Evolutionary conservation across 2,329 filamentous ascomycete species (phyloP).

Genomic region (Graphilbum fragrans): DNA sequence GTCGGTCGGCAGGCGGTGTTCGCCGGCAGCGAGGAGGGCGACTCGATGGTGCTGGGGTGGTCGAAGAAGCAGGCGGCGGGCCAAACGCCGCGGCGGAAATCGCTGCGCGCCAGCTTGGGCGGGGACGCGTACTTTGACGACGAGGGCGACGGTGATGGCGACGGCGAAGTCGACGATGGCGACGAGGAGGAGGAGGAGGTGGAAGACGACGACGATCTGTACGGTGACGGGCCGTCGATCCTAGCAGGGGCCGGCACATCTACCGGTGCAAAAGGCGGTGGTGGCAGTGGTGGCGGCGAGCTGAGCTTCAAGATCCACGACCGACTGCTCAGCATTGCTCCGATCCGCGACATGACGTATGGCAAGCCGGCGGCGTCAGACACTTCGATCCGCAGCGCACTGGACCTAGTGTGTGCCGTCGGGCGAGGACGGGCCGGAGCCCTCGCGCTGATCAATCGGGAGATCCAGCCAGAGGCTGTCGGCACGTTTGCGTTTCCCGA

Average conservation of each 20-base stretch:
- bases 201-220: conserved; percentile 48
- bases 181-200: conserved; percentile 43
- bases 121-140: conserved; percentile 34
- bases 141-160: conserved; percentile 37
- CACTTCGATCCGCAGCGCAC: conserved; percentile 38
- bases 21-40: conserved; percentile 70
- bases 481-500: conserved; percentile 61
- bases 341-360: conserved; percentile 62
- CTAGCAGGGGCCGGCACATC: conserved; percentile 2
- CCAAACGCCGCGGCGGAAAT: conserved; percentile 49
- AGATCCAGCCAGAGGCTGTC: conserved; percentile 62
- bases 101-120: conserved; percentile 33
- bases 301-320: conserved; percentile 69
- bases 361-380: conserved; percentile 40
- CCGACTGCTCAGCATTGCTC: conserved; percentile 62
- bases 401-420: conserved; percentile 47
- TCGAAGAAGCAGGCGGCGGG: conserved; percentile 46
- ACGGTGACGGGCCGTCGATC: conserved; percentile 41
- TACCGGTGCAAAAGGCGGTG: no score
- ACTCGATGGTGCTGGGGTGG: conserved; percentile 76
- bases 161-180: conserved; percentile 38
- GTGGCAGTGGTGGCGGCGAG: conserved; percentile 19
- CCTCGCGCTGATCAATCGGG: conserved; percentile 64
- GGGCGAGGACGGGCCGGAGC: conserved; percentile 56
- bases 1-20: conserved; percentile 64